Conservation (phyloP, 2,329 filamentous ascomycete species). For the Scedosporium dehoogii region DNA sequence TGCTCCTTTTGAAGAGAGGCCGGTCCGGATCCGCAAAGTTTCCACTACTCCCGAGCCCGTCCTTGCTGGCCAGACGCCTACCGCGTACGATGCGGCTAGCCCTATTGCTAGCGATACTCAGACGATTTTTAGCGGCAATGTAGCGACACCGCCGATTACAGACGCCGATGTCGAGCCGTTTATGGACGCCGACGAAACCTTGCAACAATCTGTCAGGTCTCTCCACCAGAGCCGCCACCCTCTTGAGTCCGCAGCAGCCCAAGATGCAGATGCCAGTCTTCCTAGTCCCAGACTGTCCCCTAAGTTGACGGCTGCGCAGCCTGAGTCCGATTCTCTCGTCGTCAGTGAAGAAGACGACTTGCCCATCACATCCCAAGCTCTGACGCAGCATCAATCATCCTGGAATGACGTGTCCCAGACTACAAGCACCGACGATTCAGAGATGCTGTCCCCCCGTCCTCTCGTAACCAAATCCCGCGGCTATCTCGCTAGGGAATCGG, state of each 20-base stretch:
- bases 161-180: constrained; percentile 60
- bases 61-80: background rate
- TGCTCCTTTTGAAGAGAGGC: constrained; percentile 7
- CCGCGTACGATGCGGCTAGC: background rate
- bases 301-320: constrained; percentile 63
- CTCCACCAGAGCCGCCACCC: constrained; percentile 24
- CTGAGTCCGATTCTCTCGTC: constrained; percentile 29
- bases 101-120: constrained; percentile 38
- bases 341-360: background rate
- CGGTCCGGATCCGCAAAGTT: background rate
- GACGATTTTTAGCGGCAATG: constrained; percentile 51
- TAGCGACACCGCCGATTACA: constrained; percentile 66
- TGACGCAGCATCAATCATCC: constrained; percentile 17
- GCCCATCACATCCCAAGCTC: constrained; percentile 10
- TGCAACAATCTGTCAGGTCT: constrained; percentile 35
- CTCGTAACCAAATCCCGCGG: constrained; percentile 15
- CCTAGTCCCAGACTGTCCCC: constrained; percentile 93
- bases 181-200: constrained; percentile 37
- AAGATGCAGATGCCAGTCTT: constrained; percentile 73
- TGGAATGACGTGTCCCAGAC: constrained; percentile 33
- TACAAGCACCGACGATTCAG: constrained; percentile 18
- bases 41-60: constrained; percentile 5
- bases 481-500: constrained; percentile 14
- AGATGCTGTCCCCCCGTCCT: background rate
- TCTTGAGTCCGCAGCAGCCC: constrained; percentile 12